phyloP scores from a whole-genome alignment of 768 basidiomycete species.

The Atractiella rhizophila region DNA sequence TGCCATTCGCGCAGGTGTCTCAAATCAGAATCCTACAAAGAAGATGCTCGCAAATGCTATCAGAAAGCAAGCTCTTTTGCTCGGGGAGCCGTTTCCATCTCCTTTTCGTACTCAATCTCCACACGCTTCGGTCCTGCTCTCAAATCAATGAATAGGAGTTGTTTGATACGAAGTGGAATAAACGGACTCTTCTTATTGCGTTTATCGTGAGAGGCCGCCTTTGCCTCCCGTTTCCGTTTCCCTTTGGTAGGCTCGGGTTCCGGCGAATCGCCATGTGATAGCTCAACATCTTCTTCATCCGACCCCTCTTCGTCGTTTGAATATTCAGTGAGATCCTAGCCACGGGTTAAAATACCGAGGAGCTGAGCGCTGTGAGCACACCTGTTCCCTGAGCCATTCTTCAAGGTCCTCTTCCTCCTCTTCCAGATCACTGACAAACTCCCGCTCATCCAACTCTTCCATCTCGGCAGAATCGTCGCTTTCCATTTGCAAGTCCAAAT shows the following conservation, averaged over 20 bases:
- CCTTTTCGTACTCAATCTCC: constrained; percentile 91
- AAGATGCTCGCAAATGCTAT: too few species aligned
- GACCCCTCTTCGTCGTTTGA: constrained; percentile 27
- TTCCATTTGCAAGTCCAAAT: constrained; percentile 34
- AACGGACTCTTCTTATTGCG: constrained; percentile 14
- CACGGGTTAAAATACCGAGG: not conserved
- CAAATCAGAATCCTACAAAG: too few species aligned
- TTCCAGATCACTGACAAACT: constrained; percentile 52
- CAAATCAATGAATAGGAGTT: not conserved
- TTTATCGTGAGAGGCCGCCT: constrained; percentile 16
- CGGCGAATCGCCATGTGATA: constrained; percentile 23
- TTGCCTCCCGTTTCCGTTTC: constrained; percentile 33
- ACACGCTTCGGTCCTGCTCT: constrained; percentile 40
- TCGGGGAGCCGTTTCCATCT: too few species aligned
- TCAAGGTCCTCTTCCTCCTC: constrained; percentile 34
- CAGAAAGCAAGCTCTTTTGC: too few species aligned
- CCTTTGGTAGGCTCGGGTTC: constrained; percentile 27
- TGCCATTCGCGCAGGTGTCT: too few species aligned
- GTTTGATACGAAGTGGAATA: not conserved
- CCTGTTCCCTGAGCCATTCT: constrained; percentile 22
- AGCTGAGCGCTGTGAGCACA: constrained; percentile 7
- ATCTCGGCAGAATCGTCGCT: constrained; percentile 29
- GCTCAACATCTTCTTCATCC: constrained; percentile 23
- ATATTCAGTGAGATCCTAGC: constrained; percentile 22
- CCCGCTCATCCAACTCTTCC: constrained; percentile 35